Base-by-base conservation (phyloP, 495 filamentous ascomycete species). In the Talaromyces ruber region DNA sequence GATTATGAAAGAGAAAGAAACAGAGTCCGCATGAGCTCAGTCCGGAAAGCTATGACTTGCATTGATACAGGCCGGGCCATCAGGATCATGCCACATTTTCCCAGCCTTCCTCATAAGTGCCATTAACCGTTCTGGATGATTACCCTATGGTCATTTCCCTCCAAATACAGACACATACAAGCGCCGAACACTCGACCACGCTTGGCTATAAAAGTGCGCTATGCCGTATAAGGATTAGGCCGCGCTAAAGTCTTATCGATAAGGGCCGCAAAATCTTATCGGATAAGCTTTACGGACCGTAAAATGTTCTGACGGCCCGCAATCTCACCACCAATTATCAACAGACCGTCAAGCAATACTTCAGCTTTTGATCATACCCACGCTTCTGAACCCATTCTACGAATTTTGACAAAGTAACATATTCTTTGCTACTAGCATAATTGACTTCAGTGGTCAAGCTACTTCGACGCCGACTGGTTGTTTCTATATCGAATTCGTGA, bases 1-100 rank as follows among this genome's bases (percentile, higher is more conserved):
- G 66, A 78, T 82, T 16, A 79, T 88, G 71, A 66, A 66, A 43
- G 59, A 63, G 24, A 66, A 65, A 59, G 54, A 67, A n/a, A 63
- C 6, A 30, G 11, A 47, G 45, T 30, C 37, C 50, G 59, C 21
- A 32, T 9, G 43, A 25, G 37, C 22, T 8, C 11, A 47, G 4
- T 28, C 18, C 3, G 24, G 37, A 21, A 58, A 9, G 32, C 12
- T 14, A 58, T 34, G 18, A 30, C 18, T 37, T 30, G 6, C 14
- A 1, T 18, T 22, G 29, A 22, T 28, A 18, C 24, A 53, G 9
- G 14, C 50, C 22, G 7, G 1, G n/a, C 18, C 18, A 2, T 2
- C 39, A 37, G 16, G 4, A 18, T 14, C 14, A 43, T 43, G 34
- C 34, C 34, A 39, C 9, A 5, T 39, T 9, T 1, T 16, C 2